These are phyloP conservation scores for Teratosphaeriaceae sp. DNA, from an alignment of 2,329 filamentous ascomycete genomes.

Conservation along the genomic window DNA sequence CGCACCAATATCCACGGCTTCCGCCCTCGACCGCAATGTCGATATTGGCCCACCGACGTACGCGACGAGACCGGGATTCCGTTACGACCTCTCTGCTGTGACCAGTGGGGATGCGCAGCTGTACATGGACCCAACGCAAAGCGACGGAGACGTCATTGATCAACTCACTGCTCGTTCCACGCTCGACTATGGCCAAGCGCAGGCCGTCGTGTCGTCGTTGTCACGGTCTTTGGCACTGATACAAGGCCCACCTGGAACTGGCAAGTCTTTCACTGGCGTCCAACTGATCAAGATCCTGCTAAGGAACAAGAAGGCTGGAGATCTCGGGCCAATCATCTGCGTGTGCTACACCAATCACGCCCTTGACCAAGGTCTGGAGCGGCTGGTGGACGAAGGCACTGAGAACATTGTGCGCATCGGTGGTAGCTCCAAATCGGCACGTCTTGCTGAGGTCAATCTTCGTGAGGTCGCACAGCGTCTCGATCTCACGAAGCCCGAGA, in stretches of 20 bases:
- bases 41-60: constrained; percentile 46
- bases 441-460: constrained; percentile 47
- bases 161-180: constrained; percentile 32
- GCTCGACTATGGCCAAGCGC: constrained; percentile 47
- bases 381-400: constrained; percentile 45
- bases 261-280: constrained; percentile 57
- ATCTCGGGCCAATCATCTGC: constrained; percentile 42
- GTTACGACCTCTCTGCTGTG: constrained; percentile 37
- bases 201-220: constrained; percentile 49
- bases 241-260: constrained; percentile 65
- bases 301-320: constrained; percentile 30
- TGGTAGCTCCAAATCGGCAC: constrained; percentile 49
- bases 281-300: constrained; percentile 53
- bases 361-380: constrained; percentile 53
- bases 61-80: constrained; percentile 42
- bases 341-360: constrained; percentile 48
- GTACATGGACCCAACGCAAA: not conserved
- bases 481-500: constrained; percentile 37
- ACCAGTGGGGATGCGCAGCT: constrained; percentile 13
- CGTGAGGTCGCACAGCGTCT: constrained; percentile 28
- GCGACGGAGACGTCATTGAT: constrained; percentile 7
- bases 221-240: constrained; percentile 52
- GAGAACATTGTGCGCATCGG: constrained; percentile 56
- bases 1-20: constrained; percentile 14
- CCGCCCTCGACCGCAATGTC: constrained; percentile 12